Conservation (phyloP, 495 filamentous ascomycete genomes). For the Tetracladium setigerum region DNA sequence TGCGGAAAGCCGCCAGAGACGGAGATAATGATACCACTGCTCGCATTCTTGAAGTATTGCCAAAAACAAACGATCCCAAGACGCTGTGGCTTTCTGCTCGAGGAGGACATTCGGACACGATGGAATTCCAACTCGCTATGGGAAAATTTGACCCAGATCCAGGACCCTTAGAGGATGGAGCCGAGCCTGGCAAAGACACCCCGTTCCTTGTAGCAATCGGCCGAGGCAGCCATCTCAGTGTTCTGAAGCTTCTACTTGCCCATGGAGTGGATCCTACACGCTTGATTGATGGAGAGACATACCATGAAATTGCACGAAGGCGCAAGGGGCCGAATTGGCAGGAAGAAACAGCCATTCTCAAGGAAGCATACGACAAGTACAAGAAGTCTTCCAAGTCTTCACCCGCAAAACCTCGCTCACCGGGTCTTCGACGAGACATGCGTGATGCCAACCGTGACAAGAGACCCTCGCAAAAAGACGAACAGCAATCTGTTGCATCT, state of each 20-base stretch:
- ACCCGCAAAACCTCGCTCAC: slow-evolving; percentile 39
- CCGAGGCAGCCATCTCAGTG: slow-evolving; percentile 67
- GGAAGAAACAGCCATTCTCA: slow-evolving; percentile 76
- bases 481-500: slow-evolving; percentile 31
- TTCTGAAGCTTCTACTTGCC: slow-evolving; percentile 68
- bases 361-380: slow-evolving; percentile 67
- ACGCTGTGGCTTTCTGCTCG: slow-evolving; percentile 86
- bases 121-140: slow-evolving; percentile 78
- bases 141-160: slow-evolving; percentile 77
- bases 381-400: slow-evolving; percentile 34
- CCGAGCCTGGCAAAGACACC: slow-evolving; percentile 58
- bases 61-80: slow-evolving; percentile 64
- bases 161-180: slow-evolving; percentile 34
- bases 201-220: slow-evolving; percentile 94
- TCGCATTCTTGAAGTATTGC: slow-evolving; percentile 67
- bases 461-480: slow-evolving; percentile 37
- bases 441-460: slow-evolving; percentile 46
- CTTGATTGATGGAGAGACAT: slow-evolving; percentile 62
- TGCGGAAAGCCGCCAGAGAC: slow-evolving; percentile 71
- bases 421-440: slow-evolving; percentile 38
- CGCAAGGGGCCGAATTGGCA: slow-evolving; percentile 83
- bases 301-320: slow-evolving; percentile 75
- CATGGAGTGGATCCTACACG: slow-evolving; percentile 76
- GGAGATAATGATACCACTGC: slow-evolving; percentile 76
- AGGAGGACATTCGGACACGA: slow-evolving; percentile 80